Conservation (phyloP, 352 stramenopile genomes). For the Thalassiosira ordinaria region DNA sequence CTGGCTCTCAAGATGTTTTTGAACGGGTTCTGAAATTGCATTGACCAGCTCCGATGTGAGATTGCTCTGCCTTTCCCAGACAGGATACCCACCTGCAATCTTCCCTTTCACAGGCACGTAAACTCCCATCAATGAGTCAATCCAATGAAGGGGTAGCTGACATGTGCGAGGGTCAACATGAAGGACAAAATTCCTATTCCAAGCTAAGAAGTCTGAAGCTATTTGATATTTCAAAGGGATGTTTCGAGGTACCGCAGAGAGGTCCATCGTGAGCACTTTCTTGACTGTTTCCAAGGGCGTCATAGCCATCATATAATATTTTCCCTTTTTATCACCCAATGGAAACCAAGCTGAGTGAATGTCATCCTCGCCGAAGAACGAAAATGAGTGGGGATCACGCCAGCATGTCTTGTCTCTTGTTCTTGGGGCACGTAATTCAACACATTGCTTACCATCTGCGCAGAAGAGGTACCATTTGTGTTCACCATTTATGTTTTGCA, state of each 20-base stretch:
- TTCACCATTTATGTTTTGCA: too few species aligned
- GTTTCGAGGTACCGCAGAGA: too few species aligned
- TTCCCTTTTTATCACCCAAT: neutral
- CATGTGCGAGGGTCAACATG: slow-evolving; percentile 29
- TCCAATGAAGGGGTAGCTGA: slow-evolving; percentile 4
- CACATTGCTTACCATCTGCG: too few species aligned
- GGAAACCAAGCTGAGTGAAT: neutral
- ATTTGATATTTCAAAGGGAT: slow-evolving; percentile 7
- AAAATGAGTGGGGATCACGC: neutral
- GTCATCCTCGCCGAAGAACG: neutral
- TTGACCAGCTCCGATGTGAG: slow-evolving; percentile 15
- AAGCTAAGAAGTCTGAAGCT: slow-evolving; percentile 21
- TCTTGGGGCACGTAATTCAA: neutral
- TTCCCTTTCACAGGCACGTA: slow-evolving; percentile 22
- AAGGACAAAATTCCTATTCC: slow-evolving; percentile 36
- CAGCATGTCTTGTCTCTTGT: slow-evolving; percentile 12
- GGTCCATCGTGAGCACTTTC: neutral
- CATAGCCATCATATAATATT: neutral
- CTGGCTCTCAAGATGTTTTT: slow-evolving; percentile 18
- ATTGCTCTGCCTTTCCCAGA: slow-evolving; percentile 13
- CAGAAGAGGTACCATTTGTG: too few species aligned
- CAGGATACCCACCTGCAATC: slow-evolving; percentile 27
- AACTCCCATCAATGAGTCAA: slow-evolving; percentile 31
- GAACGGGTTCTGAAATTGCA: neutral
- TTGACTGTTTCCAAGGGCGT: neutral